Percentiles rank a stretch among this genome's conserved stretches.
These are phyloP conservation scores for Chlamydomonas schloesseri DNA, from an alignment of 139 green algal species.

Conservation along the genomic window DNA sequence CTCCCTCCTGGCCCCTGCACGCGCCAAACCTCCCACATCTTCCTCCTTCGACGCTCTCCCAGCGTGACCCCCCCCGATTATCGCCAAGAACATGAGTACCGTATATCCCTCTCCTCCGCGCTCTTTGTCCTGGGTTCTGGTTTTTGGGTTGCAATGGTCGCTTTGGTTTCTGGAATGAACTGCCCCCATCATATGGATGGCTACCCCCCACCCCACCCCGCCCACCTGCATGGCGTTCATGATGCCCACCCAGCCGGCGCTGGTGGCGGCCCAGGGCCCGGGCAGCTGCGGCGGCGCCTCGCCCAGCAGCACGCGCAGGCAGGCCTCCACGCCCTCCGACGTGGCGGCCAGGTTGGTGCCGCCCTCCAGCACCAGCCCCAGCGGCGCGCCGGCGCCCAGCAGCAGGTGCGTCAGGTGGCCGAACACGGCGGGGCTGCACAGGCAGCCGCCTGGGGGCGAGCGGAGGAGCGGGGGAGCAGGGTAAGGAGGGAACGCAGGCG, in stretches of 20 bases:
- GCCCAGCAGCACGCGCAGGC: conserved; percentile 77
- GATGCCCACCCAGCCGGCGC: conserved; percentile 37
- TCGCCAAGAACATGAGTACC: too few species aligned
- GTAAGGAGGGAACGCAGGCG: neutral
- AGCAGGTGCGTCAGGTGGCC: conserved; percentile 77
- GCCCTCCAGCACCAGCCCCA: conserved; percentile 70
- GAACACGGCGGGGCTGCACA: conserved; percentile 70
- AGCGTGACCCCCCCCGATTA: too few species aligned
- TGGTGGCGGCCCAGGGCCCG: conserved; percentile 29
- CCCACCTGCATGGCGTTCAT: conserved; percentile 59
- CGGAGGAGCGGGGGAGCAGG: neutral
- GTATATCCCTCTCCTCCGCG: too few species aligned
- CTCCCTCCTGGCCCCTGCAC: too few species aligned
- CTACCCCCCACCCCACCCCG: neutral
- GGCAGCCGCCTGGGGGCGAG: conserved; percentile 44
- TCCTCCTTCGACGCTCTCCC: too few species aligned
- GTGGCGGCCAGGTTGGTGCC: conserved; percentile 76
- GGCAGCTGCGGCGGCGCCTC: conserved; percentile 54
- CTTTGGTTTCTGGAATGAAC: too few species aligned
- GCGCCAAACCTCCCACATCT: too few species aligned
- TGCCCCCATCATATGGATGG: too few species aligned
- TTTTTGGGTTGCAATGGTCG: too few species aligned
- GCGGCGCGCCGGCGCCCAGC: conserved; percentile 57
- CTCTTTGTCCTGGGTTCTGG: too few species aligned
- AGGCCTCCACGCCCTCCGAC: conserved; percentile 67